Percentiles rank a stretch among this genome's conserved stretches.
These are phyloP conservation scores for Diaporthe vaccinii DNA, from an alignment of 2,329 filamentous ascomycete genomes.

Conservation along the genomic window DNA sequence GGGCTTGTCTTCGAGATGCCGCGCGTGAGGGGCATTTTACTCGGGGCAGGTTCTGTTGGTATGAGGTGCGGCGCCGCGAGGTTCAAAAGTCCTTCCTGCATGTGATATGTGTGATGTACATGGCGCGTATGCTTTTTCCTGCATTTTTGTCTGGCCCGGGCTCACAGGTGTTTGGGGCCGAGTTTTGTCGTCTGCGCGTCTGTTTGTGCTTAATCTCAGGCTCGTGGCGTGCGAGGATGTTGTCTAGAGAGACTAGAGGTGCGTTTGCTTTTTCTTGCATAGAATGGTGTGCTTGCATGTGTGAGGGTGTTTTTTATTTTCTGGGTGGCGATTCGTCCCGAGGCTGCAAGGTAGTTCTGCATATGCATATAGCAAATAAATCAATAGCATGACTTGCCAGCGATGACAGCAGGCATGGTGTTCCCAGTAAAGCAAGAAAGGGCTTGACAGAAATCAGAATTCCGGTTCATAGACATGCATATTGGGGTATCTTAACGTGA, in stretches of 20 bases:
- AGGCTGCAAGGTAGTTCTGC: background rate
- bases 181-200: background rate
- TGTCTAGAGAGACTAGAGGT: constrained; percentile 20
- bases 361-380: constrained; percentile 8
- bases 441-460: background rate
- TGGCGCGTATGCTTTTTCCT: background rate
- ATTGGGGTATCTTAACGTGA: constrained; percentile 28
- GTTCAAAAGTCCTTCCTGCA: constrained; percentile 6
- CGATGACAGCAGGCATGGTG: background rate
- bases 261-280: constrained; percentile 11
- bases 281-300: constrained; percentile 24
- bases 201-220: background rate
- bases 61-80: background rate
- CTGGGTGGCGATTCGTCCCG: background rate
- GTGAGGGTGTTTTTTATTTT: background rate
- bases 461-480: background rate
- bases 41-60: background rate
- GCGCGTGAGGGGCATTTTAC: background rate
- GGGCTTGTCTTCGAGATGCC: background rate
- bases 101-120: constrained; percentile 18
- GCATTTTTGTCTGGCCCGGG: constrained; percentile 4
- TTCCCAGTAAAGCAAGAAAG: background rate
- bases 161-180: background rate
- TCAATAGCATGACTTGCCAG: background rate
- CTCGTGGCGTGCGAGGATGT: background rate